Percentiles rank a stretch among this genome's conserved stretches.
These are phyloP conservation scores for Dianthus caryophyllus DNA, from an alignment of 148 eudicot species.

Conservation along the genomic window DNA sequence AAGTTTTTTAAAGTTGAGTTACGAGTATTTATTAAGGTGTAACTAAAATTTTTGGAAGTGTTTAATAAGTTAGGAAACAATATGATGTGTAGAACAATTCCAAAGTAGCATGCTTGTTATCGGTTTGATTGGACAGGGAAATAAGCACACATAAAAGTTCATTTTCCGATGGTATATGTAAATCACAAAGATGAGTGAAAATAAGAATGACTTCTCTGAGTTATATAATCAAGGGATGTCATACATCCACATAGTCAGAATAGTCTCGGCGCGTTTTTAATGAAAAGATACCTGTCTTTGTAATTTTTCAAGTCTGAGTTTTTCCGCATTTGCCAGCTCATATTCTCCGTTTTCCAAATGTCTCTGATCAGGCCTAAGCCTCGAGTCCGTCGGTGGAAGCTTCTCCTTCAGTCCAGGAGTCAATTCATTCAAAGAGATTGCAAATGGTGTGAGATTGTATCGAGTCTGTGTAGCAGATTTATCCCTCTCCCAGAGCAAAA, in stretches of 20 bases:
- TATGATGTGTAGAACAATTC: too few relatives aligned
- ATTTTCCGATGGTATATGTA: not conserved
- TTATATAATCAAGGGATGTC: not conserved
- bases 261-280: not conserved
- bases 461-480: constrained; percentile 68
- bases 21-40: too few relatives aligned
- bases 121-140: not conserved
- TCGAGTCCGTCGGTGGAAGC: constrained; percentile 94
- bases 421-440: constrained; percentile 86
- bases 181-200: not conserved
- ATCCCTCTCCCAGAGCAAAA: constrained; percentile 91
- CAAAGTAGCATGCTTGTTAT: not conserved
- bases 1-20: too few relatives aligned
- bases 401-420: constrained; percentile 68
- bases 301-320: constrained; percentile 83
- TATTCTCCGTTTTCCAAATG: constrained; percentile 93
- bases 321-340: constrained; percentile 87
- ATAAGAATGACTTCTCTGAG: constrained; percentile 1
- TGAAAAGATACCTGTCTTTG: constrained; percentile 72
- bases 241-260: constrained; percentile 1
- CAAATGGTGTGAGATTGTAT: constrained; percentile 87
- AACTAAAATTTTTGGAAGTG: too few relatives aligned
- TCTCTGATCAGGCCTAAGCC: constrained; percentile 94
- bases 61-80: too few relatives aligned
- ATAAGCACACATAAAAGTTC: not conserved